Evolutionary conservation across 768 basidiomycete genomes (phyloP), one percentile per base, ranked within the genome.

Genomic region (Lanmaoa pseudosensibilis): DNA sequence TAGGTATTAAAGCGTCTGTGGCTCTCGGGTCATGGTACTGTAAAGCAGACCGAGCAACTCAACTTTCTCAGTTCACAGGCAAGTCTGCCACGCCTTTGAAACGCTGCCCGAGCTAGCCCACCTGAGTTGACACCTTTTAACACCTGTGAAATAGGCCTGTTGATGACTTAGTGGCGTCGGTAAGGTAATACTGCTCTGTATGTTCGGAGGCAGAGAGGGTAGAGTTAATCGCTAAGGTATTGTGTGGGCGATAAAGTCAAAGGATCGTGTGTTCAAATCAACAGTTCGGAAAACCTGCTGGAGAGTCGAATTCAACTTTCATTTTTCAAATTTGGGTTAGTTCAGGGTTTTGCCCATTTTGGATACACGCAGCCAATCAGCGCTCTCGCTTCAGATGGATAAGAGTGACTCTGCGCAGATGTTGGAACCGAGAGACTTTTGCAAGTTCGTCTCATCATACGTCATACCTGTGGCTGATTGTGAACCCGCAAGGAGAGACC

Each of bases 131-230:
- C 59, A 65, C 65, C 64, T 65, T 33, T 40, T 25, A 12, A n/a
- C 27, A 30, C 32, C 34, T 40, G 44, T 37, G 52, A 50, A 43
- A 50, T 36, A 39, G 8, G 34, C 38, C 5, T 39, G 45, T 40
- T 48, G 33, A 54, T 39, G 58, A n/a, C n/a, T 51, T 47, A 55
- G 58, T 64, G 63, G 55, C 65, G 52, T 53, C 45, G 34, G 47
- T 33, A 43, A 66, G 46, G 52, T 39, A 53, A 43, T 54, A 9
- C 23, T 12, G 6, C 9, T 19, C 19, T 36, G 30, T 21, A 6
- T 46, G 30, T 44, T 43, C 44, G 49, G 44, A 40, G 13, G 38
- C 21, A 43, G 37, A 16, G 43, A 25, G 25, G 39, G 54, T 41
- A 56, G 41, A 23, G 23, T 52, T 30, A 45, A 37, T 23, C 36